Base-by-base conservation (phyloP, 225 moss, liverwort and hornwort species). In the Sphagnum contortum region DNA sequence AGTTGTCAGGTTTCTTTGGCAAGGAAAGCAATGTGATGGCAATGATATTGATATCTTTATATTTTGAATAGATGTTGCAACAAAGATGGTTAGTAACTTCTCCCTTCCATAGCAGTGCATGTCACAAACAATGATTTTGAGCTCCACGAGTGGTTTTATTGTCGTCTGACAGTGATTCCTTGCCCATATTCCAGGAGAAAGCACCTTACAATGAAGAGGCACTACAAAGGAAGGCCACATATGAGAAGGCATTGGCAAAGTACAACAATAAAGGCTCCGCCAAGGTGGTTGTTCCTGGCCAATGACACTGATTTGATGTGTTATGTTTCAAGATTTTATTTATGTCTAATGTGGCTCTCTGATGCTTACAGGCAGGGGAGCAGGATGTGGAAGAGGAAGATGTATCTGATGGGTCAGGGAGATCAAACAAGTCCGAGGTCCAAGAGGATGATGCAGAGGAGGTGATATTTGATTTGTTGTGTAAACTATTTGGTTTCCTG, bases 151-250 rank as follows among this genome's bases (percentile, higher is more conserved):
- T 29, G 29, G 29, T 29, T 29, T 29, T 29, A n/a, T 29, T 29
- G 29, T 29, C 29, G 0, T 29, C 29, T 29, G 29, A 29, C 29
- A 29, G 29, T 29, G 29, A 1, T 29, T 29, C 29, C 29, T 29
- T 29, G 29, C 29, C 29, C 29, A 29, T 29, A 9, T 44, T 67
- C 55, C 72, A 85, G 82, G 86, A 82, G 61, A 86, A 82, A 59
- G 55, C 74, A 48, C 74, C 66, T 0, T 80, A 68, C 69, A 74
- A 70, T 48, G 77, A 72, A 62, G 82, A 79, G 12, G 77, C 85
- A 2, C 72, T 74, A 45, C 57, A 67, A 13, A 75, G 79, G 10
- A 86, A 86, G 74, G 64, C 48, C 6, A 66, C 49, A 8, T 86
- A 86, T 48, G 82, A 82, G 49, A 12, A 57, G 67, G 82, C 79